Conservation (phyloP, 2,329 filamentous ascomycete genomes). For the Alternaria postmessia region DNA sequence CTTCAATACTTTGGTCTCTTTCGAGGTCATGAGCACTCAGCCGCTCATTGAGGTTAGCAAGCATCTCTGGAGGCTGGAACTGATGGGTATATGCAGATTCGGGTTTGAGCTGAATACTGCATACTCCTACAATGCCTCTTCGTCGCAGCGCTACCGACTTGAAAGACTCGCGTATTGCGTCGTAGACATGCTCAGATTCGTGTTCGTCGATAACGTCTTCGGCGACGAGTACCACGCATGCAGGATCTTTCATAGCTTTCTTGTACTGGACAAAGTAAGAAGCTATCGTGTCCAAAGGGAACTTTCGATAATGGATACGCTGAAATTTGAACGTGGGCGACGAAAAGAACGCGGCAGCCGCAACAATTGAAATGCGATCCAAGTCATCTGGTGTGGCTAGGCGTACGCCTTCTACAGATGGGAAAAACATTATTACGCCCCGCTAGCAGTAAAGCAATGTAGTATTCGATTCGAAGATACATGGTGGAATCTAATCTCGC, state of each 20-base stretch:
- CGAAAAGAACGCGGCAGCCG: constrained; percentile 40
- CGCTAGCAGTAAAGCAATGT: not conserved
- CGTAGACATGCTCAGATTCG: constrained; percentile 30
- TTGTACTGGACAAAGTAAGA: constrained; percentile 30
- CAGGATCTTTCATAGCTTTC: constrained; percentile 22
- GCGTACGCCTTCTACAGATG: constrained; percentile 29
- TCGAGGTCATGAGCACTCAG: constrained; percentile 6
- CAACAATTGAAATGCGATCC: constrained; percentile 37
- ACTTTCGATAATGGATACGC: constrained; percentile 29
- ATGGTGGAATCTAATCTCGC: not conserved
- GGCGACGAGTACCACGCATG: constrained; percentile 26
- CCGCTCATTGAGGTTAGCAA: constrained; percentile 12
- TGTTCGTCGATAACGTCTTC: constrained; percentile 21
- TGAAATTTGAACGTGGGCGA: constrained; percentile 43
- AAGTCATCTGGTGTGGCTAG: constrained; percentile 35
- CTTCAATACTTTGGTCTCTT: constrained; percentile 31
- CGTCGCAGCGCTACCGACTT: not conserved
- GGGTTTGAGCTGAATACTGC: constrained; percentile 32
- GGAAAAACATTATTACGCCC: constrained; percentile 21
- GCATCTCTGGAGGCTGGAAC: constrained; percentile 31
- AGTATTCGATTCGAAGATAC: not conserved
- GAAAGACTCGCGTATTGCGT: constrained; percentile 28
- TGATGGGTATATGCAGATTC: constrained; percentile 28
- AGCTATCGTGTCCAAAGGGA: constrained; percentile 34
- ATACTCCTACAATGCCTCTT: constrained; percentile 36